Base-by-base conservation (phyloP, 2,329 filamentous ascomycete species). In the Trichophyton rubrum region DNA sequence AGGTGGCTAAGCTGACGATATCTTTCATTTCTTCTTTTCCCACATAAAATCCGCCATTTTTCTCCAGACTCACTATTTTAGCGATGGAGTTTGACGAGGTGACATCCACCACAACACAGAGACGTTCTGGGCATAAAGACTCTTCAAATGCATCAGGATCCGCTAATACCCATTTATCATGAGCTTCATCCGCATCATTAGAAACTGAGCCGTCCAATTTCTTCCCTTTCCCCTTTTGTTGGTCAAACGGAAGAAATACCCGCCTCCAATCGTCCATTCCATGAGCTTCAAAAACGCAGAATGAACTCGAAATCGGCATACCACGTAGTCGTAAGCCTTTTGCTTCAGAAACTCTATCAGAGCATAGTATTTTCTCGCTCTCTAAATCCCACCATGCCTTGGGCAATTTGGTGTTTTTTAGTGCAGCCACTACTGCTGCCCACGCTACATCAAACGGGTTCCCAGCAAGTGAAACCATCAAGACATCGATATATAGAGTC, bases 71-170 rank as follows among this genome's bases (percentile, higher is more conserved):
- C 65, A 89, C 67, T 17, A 95, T 78, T 38, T 71, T 70, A 11
- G 69, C 68, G 67, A 79, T 81, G 57, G 78, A 75, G 1, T 77
- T 80, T n/a, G 62, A 70, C 68, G 65, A 63, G 40, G 69, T 65
- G 60, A 68, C 70, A 70, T 92, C 87, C n/a, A 96, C 83, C 56
- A 93, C 85, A 38, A 96, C 77, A 2, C 86, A 91, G n/a, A 93
- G 78, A n/a, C 75, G 81, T 78, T 99, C 93, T 63, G 85, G 80
- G 70, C 90, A 95, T 49, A 95, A 75, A 7, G 82, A 83, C 76
- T 97, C 93, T 76, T 99, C 93, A 66, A 95, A 86, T 22, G 85
- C 83, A 75, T 99, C 93, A 1, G 90, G 90, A 75, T 99, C 93
- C 5, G 88, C 83, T 61, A 99, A 74, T 2, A 96, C 77, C 89